Base-by-base conservation (phyloP, 2,329 filamentous ascomycete species). In the Emericellopsis atlantica region DNA sequence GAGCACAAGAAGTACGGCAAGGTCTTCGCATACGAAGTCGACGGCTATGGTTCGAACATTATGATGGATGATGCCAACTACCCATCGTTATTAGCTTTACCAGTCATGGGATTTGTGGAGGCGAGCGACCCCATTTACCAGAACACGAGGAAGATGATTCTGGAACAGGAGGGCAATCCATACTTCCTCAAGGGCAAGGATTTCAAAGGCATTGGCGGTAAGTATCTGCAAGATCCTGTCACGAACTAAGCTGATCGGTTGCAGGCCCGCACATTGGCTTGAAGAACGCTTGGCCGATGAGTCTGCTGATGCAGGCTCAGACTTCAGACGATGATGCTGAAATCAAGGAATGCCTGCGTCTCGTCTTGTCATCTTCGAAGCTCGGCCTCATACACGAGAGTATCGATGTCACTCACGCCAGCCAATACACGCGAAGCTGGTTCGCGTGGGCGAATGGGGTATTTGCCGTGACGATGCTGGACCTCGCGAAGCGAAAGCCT, bases 361-460 rank as follows among this genome's bases (percentile, higher is more conserved):
- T 81, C 26, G 92, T 98, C 32, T 77, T 92, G 44, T 71, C 77
- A 45, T 83, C 83, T 2, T 84, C 83, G 45, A 72, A 69, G 40
- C 69, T 93, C 9, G 92, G 92, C 0, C 64, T 98, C 38, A 72
- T 98, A 2, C 90, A 98, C 53, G 92, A 98, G 65, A 94, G 85
- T 51, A 78, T 98, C 33, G 78, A 95, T 52, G 90, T 96, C 5
- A 79, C 90, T 45, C 55, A 61, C 33, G 51, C 65, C 3, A 45
- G 48, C n/a, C 64, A 67, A 18, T 96, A 92, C 59, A 95, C 90
- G 2, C 71, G 88, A 48, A 87, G 83, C 54, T 96, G 90, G 90
- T 96, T 96, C 58, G 87, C 90, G 3, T 96, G 89, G 92, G 92
- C 92, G 10, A 98, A 98, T 51, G 92, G 87, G 1, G 87, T 98